Conservation (phyloP, 202 grass and related monocot species). For the Sporobolus alterniflorus region DNA sequence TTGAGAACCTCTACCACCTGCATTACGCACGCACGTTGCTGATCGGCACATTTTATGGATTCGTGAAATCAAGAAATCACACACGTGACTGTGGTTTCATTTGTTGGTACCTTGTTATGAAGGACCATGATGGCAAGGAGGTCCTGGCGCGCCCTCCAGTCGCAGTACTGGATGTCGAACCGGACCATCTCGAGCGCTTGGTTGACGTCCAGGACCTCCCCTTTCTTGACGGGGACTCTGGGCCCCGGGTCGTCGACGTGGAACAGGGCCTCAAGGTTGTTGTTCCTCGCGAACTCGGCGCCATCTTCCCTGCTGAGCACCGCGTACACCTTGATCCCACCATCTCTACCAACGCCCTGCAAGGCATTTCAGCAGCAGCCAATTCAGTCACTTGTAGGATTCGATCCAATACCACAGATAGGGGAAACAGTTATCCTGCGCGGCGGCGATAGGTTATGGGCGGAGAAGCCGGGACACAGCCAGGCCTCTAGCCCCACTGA, state of each 20-base stretch:
- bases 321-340: constrained; percentile 81
- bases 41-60: background rate
- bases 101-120: constrained; percentile 77
- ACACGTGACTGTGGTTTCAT: too few species aligned
- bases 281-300: constrained; percentile 52
- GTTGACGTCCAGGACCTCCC: constrained; percentile 75
- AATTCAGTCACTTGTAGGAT: background rate
- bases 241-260: constrained; percentile 86
- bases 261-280: constrained; percentile 72
- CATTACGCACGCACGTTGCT: too few species aligned
- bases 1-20: constrained; percentile 98
- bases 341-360: constrained; percentile 72
- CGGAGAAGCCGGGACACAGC: background rate
- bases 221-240: constrained; percentile 60
- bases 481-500: background rate
- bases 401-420: too few species aligned
- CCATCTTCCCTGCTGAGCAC: constrained; percentile 71
- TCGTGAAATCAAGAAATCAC: background rate
- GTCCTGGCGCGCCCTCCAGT: constrained; percentile 89
- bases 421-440: background rate
- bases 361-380: background rate
- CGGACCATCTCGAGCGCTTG: constrained; percentile 84
- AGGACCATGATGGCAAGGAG: constrained; percentile 90
- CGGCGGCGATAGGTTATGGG: background rate
- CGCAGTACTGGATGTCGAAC: constrained; percentile 92